These are phyloP conservation scores for Corchorus capsularis DNA, from an alignment of 345 rosid genomes.

Conservation along the genomic window DNA sequence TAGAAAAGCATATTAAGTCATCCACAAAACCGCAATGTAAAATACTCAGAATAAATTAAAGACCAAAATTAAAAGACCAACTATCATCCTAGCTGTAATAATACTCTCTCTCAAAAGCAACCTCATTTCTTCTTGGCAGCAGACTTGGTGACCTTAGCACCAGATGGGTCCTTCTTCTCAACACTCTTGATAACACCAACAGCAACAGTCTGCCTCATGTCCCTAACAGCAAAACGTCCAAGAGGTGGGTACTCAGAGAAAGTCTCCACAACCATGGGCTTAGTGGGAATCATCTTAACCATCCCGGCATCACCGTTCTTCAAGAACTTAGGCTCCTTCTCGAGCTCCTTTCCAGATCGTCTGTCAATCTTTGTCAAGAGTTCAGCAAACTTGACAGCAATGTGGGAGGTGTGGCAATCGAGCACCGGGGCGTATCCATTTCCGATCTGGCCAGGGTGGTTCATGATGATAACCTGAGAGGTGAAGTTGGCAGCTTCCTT, in stretches of 20 bases:
- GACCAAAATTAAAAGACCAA: background rate
- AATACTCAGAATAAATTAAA: background rate
- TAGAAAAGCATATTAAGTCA: background rate
- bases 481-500: constrained; percentile 34
- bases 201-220: constrained; percentile 38
- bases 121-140: constrained; percentile 31
- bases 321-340: constrained; percentile 38
- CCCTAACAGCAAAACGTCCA: constrained; percentile 32
- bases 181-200: constrained; percentile 37
- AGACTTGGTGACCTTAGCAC: constrained; percentile 36
- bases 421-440: constrained; percentile 34
- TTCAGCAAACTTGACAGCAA: constrained; percentile 33
- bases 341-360: constrained; percentile 33
- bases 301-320: constrained; percentile 36
- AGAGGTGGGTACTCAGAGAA: constrained; percentile 32
- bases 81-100: background rate
- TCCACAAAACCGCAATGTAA: background rate
- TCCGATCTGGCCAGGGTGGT: constrained; percentile 37
- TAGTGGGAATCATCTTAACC: constrained; percentile 35
- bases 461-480: constrained; percentile 36
- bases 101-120: background rate
- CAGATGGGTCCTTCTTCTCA: constrained; percentile 33
- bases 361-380: constrained; percentile 35
- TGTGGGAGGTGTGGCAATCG: constrained; percentile 35
- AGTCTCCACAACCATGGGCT: constrained; percentile 38